Conservation (phyloP, 2,329 filamentous ascomycete genomes). For the Trichoderma breve region DNA sequence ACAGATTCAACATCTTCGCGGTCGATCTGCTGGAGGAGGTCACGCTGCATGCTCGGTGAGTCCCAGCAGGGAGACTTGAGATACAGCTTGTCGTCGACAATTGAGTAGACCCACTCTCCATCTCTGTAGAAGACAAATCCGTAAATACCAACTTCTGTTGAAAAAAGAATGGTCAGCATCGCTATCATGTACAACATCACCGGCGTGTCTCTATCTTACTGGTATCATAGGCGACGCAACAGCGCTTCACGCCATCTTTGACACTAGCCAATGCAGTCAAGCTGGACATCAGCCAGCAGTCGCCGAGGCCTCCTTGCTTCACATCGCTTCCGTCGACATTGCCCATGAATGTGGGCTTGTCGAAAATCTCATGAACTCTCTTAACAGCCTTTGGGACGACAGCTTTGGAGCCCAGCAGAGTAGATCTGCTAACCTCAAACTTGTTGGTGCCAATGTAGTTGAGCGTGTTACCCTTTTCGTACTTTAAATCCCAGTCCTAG, state of each 20-base stretch:
- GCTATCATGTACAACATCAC: neutral
- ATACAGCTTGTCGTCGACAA: conserved; percentile 88
- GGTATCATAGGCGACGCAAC: conserved; percentile 73
- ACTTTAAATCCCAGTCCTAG: conserved; percentile 67
- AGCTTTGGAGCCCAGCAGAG: conserved; percentile 46
- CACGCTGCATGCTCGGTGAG: conserved; percentile 70
- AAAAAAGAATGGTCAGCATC: conserved; percentile 19
- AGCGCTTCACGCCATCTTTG: conserved; percentile 64
- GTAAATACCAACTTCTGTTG: conserved; percentile 70
- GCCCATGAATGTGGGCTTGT: conserved; percentile 66
- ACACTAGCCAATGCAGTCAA: conserved; percentile 75
- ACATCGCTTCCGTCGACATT: conserved; percentile 70
- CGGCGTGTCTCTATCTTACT: conserved; percentile 36
- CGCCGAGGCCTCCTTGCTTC: conserved; percentile 73
- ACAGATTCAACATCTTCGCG: conserved; percentile 69
- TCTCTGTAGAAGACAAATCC: conserved; percentile 88
- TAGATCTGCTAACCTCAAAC: conserved; percentile 50
- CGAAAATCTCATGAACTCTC: conserved; percentile 70
- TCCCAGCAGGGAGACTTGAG: conserved; percentile 81
- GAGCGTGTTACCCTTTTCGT: conserved; percentile 55
- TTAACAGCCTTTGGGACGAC: conserved; percentile 71
- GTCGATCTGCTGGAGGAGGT: conserved; percentile 72
- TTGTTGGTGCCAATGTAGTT: conserved; percentile 52
- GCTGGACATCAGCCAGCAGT: conserved; percentile 81
- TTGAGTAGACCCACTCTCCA: conserved; percentile 88